A percentile compares a stretch with the other conserved stretches of the same genome.
Evolutionary conservation across 495 filamentous ascomycete species (phyloP).

Genomic region (Immersiella caudata): DNA sequence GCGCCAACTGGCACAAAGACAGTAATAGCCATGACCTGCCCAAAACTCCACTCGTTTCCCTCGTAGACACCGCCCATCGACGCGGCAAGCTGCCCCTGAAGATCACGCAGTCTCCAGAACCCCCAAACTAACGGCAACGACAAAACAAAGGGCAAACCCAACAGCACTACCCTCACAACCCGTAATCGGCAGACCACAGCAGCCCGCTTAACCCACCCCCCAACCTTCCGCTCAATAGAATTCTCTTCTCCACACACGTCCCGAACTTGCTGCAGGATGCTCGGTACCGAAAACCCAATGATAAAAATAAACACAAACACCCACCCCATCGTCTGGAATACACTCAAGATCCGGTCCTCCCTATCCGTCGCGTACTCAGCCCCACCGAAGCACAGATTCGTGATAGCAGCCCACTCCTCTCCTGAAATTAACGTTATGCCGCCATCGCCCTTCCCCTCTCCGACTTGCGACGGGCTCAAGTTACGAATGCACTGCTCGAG

Average conservation of each 20-base stretch:
- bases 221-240: not conserved
- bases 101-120: slow-evolving; percentile 31
- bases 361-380: not conserved
- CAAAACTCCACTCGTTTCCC: slow-evolving; percentile 40
- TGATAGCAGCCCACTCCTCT: slow-evolving; percentile 6
- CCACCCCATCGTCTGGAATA: slow-evolving; percentile 5
- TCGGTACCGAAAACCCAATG: not conserved
- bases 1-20: slow-evolving; percentile 39
- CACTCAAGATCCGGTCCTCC: not conserved
- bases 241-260: not conserved
- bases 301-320: slow-evolving; percentile 8
- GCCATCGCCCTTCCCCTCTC: slow-evolving; percentile 2
- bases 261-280: not conserved
- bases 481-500: slow-evolving; percentile 28
- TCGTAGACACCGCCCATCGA: slow-evolving; percentile 24
- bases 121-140: slow-evolving; percentile 36
- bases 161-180: not conserved
- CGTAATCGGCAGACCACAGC: not conserved
- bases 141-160: slow-evolving; percentile 24
- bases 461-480: slow-evolving; percentile 26
- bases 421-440: not conserved
- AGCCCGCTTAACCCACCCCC: not conserved
- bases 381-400: slow-evolving; percentile 9
- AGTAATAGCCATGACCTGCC: slow-evolving; percentile 40
- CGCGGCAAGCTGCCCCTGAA: slow-evolving; percentile 32